A percentile compares a stretch with the other conserved stretches of the same genome.
These are phyloP conservation scores for Trametes gibbosa DNA, from an alignment of 768 basidiomycete genomes.

Conservation along the genomic window DNA sequence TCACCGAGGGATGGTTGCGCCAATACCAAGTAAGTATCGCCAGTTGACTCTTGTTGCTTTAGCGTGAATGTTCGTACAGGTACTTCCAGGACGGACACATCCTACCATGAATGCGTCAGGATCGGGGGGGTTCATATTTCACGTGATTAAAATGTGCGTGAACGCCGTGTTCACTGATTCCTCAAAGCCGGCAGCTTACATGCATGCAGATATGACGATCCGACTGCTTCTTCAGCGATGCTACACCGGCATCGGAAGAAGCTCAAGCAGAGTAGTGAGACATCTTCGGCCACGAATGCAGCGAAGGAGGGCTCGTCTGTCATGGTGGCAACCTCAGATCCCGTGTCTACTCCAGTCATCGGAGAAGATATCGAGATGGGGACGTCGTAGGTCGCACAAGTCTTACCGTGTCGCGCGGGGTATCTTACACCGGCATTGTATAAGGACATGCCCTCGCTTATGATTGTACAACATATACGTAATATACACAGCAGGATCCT, in stretches of 20 bases:
- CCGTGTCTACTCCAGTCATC: not conserved
- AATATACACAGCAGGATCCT: not conserved
- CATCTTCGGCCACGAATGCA: not conserved
- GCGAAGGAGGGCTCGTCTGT: not conserved
- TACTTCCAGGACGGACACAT: constrained; percentile 95
- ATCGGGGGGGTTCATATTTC: constrained; percentile 84
- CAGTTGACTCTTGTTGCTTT: not conserved
- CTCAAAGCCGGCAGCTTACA: not conserved
- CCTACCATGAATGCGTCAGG: constrained; percentile 91
- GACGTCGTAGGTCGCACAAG: constrained; percentile 3
- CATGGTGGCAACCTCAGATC: not conserved
- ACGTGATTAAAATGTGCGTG: constrained; percentile 80
- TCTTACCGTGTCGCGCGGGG: not conserved
- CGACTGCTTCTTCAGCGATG: constrained; percentile 52
- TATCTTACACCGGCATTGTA: not conserved
- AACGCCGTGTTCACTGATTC: not conserved
- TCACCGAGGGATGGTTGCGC: constrained; percentile 86
- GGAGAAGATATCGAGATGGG: constrained; percentile 14
- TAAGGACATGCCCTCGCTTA: not conserved
- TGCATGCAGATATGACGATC: constrained; percentile 57
- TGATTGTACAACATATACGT: not conserved
- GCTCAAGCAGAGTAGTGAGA: constrained; percentile 30
- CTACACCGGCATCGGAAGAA: constrained; percentile 45
- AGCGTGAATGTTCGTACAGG: constrained; percentile 33
- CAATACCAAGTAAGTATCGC: constrained; percentile 70